Evolutionary conservation across 2,329 filamentous ascomycete species (phyloP).

Genomic region (Beauveria scarabaeidicola): DNA sequence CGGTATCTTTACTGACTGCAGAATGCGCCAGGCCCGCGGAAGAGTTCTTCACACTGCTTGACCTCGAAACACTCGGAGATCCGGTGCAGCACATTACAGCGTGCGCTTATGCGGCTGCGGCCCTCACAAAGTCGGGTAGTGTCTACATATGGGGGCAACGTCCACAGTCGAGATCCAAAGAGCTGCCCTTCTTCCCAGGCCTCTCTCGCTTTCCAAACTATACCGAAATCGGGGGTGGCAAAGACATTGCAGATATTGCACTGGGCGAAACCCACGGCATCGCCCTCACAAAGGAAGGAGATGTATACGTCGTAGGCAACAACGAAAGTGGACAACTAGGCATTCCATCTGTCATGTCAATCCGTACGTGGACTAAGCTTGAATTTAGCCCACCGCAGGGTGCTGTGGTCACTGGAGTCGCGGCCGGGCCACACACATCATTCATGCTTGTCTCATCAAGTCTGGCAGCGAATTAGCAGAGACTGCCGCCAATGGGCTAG

Average conservation of each 20-base stretch:
- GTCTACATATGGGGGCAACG: slow-evolving; percentile 53
- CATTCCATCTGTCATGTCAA: slow-evolving; percentile 19
- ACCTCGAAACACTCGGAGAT: slow-evolving; percentile 42
- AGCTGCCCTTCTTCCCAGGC: slow-evolving; percentile 23
- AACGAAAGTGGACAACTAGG: slow-evolving; percentile 55
- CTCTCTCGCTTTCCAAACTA: slow-evolving; percentile 32
- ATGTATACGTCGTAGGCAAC: slow-evolving; percentile 46
- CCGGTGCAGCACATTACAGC: slow-evolving; percentile 44
- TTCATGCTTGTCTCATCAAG: background rate
- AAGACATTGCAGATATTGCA: slow-evolving; percentile 48
- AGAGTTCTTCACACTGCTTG: slow-evolving; percentile 35
- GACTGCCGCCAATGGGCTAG: slow-evolving; percentile 12
- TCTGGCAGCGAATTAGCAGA: background rate
- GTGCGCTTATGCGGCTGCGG: slow-evolving; percentile 49
- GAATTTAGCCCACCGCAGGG: slow-evolving; percentile 19
- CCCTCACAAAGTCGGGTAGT: slow-evolving; percentile 47
- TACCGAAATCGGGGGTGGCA: slow-evolving; percentile 35
- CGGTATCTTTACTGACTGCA: background rate
- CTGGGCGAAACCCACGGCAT: slow-evolving; percentile 53
- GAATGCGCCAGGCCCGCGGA: slow-evolving; percentile 32
- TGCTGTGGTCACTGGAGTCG: slow-evolving; percentile 31
- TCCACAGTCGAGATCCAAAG: slow-evolving; percentile 19
- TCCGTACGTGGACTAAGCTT: slow-evolving; percentile 29
- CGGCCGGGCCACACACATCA: slow-evolving; percentile 30
- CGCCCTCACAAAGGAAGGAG: slow-evolving; percentile 39